Conservation (phyloP, 345 rosid species). For the Carallia brachiata region DNA sequence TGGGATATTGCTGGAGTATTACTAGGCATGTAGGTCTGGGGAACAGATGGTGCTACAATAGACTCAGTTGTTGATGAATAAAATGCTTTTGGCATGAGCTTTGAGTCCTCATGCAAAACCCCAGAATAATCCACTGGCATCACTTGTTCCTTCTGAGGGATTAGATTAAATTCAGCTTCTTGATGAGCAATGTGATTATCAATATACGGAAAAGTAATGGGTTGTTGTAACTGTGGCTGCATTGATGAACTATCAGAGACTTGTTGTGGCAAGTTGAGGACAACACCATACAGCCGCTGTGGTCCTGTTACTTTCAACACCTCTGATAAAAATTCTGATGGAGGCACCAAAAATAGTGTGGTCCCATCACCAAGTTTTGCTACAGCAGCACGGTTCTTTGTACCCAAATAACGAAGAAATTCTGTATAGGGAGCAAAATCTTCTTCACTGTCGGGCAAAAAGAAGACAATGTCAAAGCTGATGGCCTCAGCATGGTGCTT, state of each 20-base stretch:
- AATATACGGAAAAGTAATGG: constrained; percentile 34
- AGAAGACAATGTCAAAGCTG: constrained; percentile 80
- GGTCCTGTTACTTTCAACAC: constrained; percentile 83
- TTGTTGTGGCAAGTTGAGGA: constrained; percentile 76
- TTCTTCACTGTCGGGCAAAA: constrained; percentile 92
- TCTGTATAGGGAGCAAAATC: constrained; percentile 96
- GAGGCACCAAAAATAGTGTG: constrained; percentile 86
- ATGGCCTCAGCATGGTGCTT: constrained; percentile 74
- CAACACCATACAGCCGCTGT: constrained; percentile 91
- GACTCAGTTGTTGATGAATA: constrained; percentile 36
- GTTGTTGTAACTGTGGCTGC: constrained; percentile 37
- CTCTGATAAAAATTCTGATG: constrained; percentile 79
- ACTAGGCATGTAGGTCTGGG: constrained; percentile 35
- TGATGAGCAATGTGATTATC: constrained; percentile 39
- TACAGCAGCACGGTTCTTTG: constrained; percentile 93
- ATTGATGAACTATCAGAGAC: constrained; percentile 32
- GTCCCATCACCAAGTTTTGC: constrained; percentile 90
- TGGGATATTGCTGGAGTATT: constrained; percentile 41
- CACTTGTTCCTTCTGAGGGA: constrained; percentile 35
- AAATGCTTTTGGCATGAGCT: constrained; percentile 36
- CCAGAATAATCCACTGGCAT: constrained; percentile 40
- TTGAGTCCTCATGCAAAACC: constrained; percentile 47
- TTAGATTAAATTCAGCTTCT: constrained; percentile 37
- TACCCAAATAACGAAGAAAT: constrained; percentile 85
- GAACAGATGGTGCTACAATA: constrained; percentile 30